Base-by-base conservation (phyloP, 495 filamentous ascomycete genomes). In the Daldinia concentrica region DNA sequence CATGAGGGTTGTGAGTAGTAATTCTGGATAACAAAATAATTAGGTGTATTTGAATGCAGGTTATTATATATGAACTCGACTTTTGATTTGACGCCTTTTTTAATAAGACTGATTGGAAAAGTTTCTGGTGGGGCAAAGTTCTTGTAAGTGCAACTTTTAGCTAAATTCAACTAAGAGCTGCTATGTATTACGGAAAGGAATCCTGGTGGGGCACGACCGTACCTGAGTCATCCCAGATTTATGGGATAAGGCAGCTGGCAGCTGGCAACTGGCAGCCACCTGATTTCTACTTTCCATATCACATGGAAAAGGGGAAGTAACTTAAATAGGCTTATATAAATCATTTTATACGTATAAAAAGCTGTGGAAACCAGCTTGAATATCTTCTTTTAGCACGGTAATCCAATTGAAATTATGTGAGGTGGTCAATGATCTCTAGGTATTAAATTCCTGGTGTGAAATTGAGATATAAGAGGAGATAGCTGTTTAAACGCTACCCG, bases 41-140 rank as follows among this genome's bases (percentile, higher is more conserved):
- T 9, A 15, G 12, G 17, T 24, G 61, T 51, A 26, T 26, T 26
- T 26, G 15, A 32, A 56, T 48, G 26, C 1, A 30, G 26, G 12
- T 54, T 54, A 54, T 54, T 54, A 54, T 29, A 30, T 48, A 11
- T 48, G 17, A 48, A 48, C 9, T 22, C 17, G 19, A 12, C 9
- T 2, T 48, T 24, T 48, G 43, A 54, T 30, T 37, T 24, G 55
- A 24, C 12, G 15, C 6, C 55, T 58, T 58, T 58, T 58, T 58
- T 8, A 36, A 39, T 58, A 34, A 58, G 55, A 58, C 50, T 62
- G 48, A 71, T 41, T 36, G 34, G 69, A 78, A 78, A 78, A 76
- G 66, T 78, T 76, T 76, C 70, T 76, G 64, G 76, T 76, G 76
- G 76, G 71, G 71, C 55, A 62, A 34, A 51, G 14, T 37, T 56